Evolutionary conservation across 2,329 filamentous ascomycete genomes (phyloP), one percentile per base, ranked within the genome.

Genomic region (Colletotrichum sp.): DNA sequence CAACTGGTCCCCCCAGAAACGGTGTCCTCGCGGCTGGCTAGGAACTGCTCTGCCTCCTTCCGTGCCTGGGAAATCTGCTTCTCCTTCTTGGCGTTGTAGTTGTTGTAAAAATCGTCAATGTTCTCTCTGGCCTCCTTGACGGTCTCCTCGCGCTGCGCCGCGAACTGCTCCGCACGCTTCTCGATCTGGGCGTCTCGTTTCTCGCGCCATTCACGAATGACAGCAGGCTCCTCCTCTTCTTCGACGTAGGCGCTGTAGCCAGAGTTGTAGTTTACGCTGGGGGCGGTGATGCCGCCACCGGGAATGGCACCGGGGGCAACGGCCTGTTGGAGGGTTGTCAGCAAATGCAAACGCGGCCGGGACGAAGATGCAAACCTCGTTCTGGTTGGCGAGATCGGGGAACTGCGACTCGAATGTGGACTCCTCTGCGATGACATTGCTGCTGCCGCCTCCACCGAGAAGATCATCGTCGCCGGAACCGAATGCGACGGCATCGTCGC

Each of bases 61-160:
- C 94, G 92, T 72, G 96, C 97, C 88, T 98, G 95, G 27, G 94
- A 90, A 79, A 98, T 94, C 75, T 91, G 92, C 91, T 98, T 98
- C 85, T 99, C 97, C 85, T 97, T 96, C 88, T 98, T 98, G 85
- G 94, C 93, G 89, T 98, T 98, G 89, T 99, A 99, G 87, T 98
- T 98, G 83, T 98, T 96, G 89, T 99, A 99, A 87, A 98, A 99
- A 84, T 98, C 97, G 84, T 99, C 97, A 78, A 99, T 98, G 85
- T 97, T 97, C 84, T 96, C 91, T 83, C 96, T 95, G 13, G 97
- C 97, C 80, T 97, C 95, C 84, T 95, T 93, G 83, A 98, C 88
- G 3, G 96, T 98, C 84, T 96, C 93, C 77, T 92, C 91, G 84
- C 97, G 97, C 87, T 96, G 95, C 78, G 92, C 89, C 56, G 93